Evolutionary conservation across 805 yeast genomes (phyloP), one percentile per base, ranked within the genome.

Genomic region (Pichia nakasei): DNA sequence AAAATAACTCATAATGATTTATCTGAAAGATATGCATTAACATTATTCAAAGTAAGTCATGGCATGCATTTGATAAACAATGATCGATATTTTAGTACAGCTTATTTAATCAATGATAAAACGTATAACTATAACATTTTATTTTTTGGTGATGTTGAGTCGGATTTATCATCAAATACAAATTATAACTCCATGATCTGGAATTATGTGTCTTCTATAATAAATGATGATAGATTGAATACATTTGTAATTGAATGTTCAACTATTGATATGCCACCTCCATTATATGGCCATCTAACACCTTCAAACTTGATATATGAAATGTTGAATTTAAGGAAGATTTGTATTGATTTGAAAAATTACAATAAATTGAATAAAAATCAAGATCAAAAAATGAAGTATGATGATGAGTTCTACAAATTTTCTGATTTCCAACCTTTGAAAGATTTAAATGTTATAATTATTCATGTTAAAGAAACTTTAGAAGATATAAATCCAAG

Each of bases 61-160:
- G 73, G 73, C 1, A 17, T 20, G 4, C 31, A 45, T 15, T 22
- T 33, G 2, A 22, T 37, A 0, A 21, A 34, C 15, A n/a, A 42
- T 24, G 15, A 40, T 41, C 4, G 61, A 57, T 66, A 70, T 60
- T 51, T 71, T 61, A 70, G 80, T 35, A 74, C 86, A 3, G 82
- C 87, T 2, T 88, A 70, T 56, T 63, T 86, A 21, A 55, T 86
- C 31, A 58, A 65, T 15, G 54, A 53, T 21, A 35, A 31, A 5
- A 22, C 29, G 0, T 51, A 68, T 1, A 53, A 61, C 12, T 50
- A 66, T 9, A 64, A 67, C 20, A 39, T 87, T 3, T 59, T 87
- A 9, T 59, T 83, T 3, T 86, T 87, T 69, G 97, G 97, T 1
- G 97, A 88, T 57, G 75, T 85, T 31, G 96, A 88, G 57, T 72